Evolutionary conservation across 2,329 filamentous ascomycete species (phyloP).

Genomic region (Sporothrix pallida): DNA sequence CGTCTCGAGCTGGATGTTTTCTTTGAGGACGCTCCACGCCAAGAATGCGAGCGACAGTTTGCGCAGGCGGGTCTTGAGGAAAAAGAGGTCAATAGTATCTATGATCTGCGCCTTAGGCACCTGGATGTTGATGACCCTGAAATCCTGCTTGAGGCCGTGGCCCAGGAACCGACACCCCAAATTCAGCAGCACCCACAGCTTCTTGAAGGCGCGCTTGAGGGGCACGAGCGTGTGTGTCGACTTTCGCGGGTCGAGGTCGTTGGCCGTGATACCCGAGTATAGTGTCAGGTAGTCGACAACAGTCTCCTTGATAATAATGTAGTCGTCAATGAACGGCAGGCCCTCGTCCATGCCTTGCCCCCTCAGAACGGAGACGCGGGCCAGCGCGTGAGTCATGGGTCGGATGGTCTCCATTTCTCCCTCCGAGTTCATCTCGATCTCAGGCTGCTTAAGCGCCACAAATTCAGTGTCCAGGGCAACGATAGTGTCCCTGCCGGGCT

Average conservation of each 20-base stretch:
- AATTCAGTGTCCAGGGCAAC: slow-evolving; percentile 96
- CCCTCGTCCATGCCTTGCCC: slow-evolving; percentile 80
- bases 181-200: slow-evolving; percentile 95
- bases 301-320: slow-evolving; percentile 87
- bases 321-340: slow-evolving; percentile 93
- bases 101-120: slow-evolving; percentile 89
- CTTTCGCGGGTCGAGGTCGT: slow-evolving; percentile 80
- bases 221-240: slow-evolving; percentile 83
- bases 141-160: slow-evolving; percentile 92
- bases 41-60: slow-evolving; percentile 90
- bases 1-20: slow-evolving; percentile 89
- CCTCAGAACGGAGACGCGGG: slow-evolving; percentile 88
- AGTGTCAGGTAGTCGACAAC: slow-evolving; percentile 95
- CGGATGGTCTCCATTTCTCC: slow-evolving; percentile 90
- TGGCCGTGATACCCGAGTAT: slow-evolving; percentile 87
- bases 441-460: slow-evolving; percentile 87
- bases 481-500: slow-evolving; percentile 72
- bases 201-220: slow-evolving; percentile 94
- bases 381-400: slow-evolving; percentile 86
- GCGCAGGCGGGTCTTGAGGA: slow-evolving; percentile 77
- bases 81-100: slow-evolving; percentile 92
- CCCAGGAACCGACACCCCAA: slow-evolving; percentile 92
- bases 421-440: slow-evolving; percentile 95
- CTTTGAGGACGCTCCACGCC: slow-evolving; percentile 87
- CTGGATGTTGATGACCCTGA: slow-evolving; percentile 97